phyloP scores from a whole-genome alignment of 305 asterid genomes.

The Fraxinus xanthoxyloides region DNA sequence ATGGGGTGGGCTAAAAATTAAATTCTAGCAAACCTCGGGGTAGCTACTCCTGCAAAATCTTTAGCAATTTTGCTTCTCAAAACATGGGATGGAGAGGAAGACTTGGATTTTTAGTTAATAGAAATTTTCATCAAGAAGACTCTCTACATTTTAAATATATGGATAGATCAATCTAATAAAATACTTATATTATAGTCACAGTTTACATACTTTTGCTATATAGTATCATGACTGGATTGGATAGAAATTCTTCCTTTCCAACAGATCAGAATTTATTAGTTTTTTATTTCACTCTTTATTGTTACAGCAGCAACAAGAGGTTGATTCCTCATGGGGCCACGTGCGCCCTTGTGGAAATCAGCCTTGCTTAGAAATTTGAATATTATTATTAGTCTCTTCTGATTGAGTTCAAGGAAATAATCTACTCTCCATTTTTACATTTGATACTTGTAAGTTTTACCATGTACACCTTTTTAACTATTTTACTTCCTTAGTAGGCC shows the following conservation, averaged over 20 bases:
- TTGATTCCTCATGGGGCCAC: background rate
- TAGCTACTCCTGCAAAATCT: background rate
- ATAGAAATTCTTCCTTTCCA: background rate
- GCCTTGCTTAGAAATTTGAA: background rate
- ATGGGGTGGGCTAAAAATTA: background rate
- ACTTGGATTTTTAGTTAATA: background rate
- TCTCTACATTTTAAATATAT: background rate
- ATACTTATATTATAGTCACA: background rate
- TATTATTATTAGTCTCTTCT: background rate
- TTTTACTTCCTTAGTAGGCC: constrained; percentile 51
- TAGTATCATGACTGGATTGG: background rate
- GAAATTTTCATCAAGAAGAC: background rate
- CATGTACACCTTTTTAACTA: background rate
- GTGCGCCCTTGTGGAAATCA: background rate
- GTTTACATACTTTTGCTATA: background rate
- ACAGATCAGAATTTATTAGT: background rate
- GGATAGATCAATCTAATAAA: background rate
- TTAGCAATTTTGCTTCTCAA: background rate
- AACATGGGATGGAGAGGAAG: background rate
- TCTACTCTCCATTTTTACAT: background rate
- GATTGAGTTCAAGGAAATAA: background rate
- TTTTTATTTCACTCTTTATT: background rate
- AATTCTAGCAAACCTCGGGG: background rate
- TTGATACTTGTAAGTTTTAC: background rate
- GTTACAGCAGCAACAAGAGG: background rate